Base-by-base conservation (phyloP, 768 basidiomycete species). In the Candolleomyces aberdarensis region DNA sequence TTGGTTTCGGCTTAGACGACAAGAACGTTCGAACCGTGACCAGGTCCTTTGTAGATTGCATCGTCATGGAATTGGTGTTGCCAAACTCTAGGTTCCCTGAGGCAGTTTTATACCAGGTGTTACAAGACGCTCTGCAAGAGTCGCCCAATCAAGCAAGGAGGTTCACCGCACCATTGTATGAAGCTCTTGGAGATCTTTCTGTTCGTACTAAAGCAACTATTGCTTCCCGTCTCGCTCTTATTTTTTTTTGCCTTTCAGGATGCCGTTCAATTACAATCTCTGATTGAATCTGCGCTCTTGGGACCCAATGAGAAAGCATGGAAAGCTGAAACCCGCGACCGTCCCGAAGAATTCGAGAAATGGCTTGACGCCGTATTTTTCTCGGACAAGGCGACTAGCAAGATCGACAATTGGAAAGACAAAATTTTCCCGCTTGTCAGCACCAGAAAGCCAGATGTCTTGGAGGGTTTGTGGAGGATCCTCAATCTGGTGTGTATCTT, bases 51-150 rank as follows among this genome's bases (percentile, higher is more conserved):
- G 72, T 93, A 53, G 92, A 93, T 71, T 91, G 90, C 0, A 89
- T 93, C 60, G 83, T 94, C 62, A 83, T 94, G 61, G 92, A 94
- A 69, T 73, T 94, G 6, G 90, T 87, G 66, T 87, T 94, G 63
- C 92, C 92, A 5, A 75, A 78, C 51, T 85, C 86, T 3, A 76
- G 79, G 0, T 90, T 89, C 71, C 87, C 90, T 5, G 84, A 82
- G 68, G 78, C 80, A 55, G 76, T 92, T 47, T 70, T 94, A 26
- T 85, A 84, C 65, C 79, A 84, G 59, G 80, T 91, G 29, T 78
- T 94, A 29, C 82, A 80, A 56, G 90, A 93, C 47, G 86, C 88
- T 10, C 76, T 89, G 13, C 83, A 87, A 11, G 92, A 92, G 72
- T 81, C 86, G 3, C 90, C 90, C 1, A 81, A 78, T 53, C 91